Base-by-base conservation (phyloP, 495 filamentous ascomycete genomes). In the Lichina pygmaea region DNA sequence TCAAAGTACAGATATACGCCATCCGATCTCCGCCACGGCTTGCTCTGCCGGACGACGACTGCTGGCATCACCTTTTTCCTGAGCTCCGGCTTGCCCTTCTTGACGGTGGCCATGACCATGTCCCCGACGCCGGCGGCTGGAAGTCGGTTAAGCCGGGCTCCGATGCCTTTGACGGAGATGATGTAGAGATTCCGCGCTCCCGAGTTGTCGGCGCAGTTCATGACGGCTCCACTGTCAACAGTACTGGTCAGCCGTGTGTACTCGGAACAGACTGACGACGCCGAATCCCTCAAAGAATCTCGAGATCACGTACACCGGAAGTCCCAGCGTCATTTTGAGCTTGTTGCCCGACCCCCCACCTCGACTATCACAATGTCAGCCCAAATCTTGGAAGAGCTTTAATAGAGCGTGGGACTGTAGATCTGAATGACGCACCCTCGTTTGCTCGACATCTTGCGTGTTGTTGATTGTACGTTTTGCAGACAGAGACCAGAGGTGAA, bases 71-170 rank as follows among this genome's bases (percentile, higher is more conserved):
- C 86, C 77, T 97, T 97, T 80, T 97, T 97, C 61, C 86, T 72
- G 57, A 97, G 70, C 68, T 97, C 86, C 43, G 89, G 86, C 81
- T 97, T 97, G 62, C 86, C 85, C 81, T 99, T 99, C 81, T 99
- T 95, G 67, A 99, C 91, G 51, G 91, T 95, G 49, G 86, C 85
- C 91, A 97, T 97, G 56, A 97, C 91, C 89, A 97, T 95, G 70
- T 97, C 89, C 55, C 86, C 86, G 57, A 95, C 91, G 73, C 89
- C 89, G 44, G 78, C 89, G 56, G 91, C 91, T 54, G 89, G 89
- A 52, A 99, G 78, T 62, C 89, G 75, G 73, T 99, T 99, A 51
- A 99, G 80, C 53, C 89, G 84, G 52, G 89, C 91, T 72, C 89
- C 91, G 59, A 89, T 85, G 70, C 89, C 89, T 73, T 89, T 92